Conservation (phyloP, 192 early-diverging fungal genomes). For the Entomortierella beljakovae region DNA sequence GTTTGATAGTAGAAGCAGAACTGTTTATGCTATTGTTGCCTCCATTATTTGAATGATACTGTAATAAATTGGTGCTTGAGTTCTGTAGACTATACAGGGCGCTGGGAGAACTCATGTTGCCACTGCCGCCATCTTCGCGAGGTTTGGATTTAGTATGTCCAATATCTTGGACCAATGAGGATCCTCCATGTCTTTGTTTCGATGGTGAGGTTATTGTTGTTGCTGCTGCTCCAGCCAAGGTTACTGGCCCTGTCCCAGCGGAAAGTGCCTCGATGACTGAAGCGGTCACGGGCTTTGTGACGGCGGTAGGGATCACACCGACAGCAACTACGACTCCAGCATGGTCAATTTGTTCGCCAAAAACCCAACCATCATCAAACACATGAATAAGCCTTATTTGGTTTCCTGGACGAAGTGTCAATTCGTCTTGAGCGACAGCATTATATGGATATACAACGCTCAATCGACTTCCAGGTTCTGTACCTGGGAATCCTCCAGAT, state of each 20-base stretch:
- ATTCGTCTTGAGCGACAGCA: slow-evolving; percentile 27
- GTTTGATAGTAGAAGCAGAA: slow-evolving; percentile 34
- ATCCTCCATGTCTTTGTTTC: slow-evolving; percentile 31
- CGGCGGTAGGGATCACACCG: slow-evolving; percentile 29
- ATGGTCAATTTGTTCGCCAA: slow-evolving; percentile 51
- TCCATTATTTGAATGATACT: slow-evolving; percentile 22
- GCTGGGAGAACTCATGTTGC: slow-evolving; percentile 36
- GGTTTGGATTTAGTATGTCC: slow-evolving; percentile 27
- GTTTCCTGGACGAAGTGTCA: slow-evolving; percentile 47
- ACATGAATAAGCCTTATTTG: slow-evolving; percentile 43
- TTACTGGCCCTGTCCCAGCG: slow-evolving; percentile 8
- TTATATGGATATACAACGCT: slow-evolving; percentile 37
- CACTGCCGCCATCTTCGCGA: slow-evolving; percentile 22
- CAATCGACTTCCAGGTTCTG: slow-evolving; percentile 33
- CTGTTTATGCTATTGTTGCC: slow-evolving; percentile 21
- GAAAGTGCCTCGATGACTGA: slow-evolving; percentile 8
- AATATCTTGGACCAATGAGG: slow-evolving; percentile 39
- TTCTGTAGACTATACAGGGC: slow-evolving; percentile 51
- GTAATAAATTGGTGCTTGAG: slow-evolving; percentile 40
- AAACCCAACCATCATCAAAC: slow-evolving; percentile 50
- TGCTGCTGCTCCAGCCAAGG: slow-evolving; percentile 3
- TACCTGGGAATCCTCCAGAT: slow-evolving; percentile 13
- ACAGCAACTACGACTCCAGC: slow-evolving; percentile 22
- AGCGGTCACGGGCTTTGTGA: slow-evolving; percentile 32
- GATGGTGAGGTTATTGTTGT: slow-evolving; percentile 32